Evolutionary conservation across 495 filamentous ascomycete species (phyloP).

Genomic region (Friedmanniomyces simplex): DNA sequence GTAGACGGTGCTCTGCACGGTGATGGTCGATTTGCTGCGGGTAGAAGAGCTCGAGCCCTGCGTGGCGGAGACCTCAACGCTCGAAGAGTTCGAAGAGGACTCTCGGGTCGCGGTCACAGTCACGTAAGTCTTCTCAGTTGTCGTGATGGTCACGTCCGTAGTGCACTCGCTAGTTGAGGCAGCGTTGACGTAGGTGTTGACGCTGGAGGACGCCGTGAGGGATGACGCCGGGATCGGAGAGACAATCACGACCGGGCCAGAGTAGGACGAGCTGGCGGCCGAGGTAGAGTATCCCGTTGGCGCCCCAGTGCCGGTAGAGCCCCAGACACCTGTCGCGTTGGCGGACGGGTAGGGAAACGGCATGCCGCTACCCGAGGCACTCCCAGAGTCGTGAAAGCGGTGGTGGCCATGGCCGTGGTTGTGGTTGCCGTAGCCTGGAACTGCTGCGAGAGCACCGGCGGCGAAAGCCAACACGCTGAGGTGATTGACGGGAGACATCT

Average conservation of each 20-base stretch:
- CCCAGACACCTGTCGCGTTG: constrained; percentile 15
- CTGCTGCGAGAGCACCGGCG: constrained; percentile 10
- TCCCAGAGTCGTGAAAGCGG: constrained; percentile 14
- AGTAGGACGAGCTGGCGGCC: not conserved
- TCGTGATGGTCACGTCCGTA: not conserved
- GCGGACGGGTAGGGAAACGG: constrained; percentile 16
- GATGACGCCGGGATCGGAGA: not conserved
- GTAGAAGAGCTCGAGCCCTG: not conserved
- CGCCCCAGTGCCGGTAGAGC: constrained; percentile 14
- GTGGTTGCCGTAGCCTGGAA: constrained; percentile 1
- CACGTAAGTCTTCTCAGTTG: constrained; percentile 6
- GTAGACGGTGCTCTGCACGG: constrained; percentile 6
- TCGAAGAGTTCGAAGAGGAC: not conserved
- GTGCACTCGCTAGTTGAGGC: not conserved
- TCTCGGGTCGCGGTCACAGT: constrained; percentile 9
- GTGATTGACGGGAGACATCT: constrained; percentile 18
- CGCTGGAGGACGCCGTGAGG: not conserved
- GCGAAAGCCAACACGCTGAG: constrained; percentile 17
- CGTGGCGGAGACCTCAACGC: not conserved
- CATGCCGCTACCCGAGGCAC: constrained; percentile 8
- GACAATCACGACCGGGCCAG: not conserved
- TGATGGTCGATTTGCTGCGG: not conserved
- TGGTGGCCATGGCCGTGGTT: constrained; percentile 7
- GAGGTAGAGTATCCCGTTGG: not conserved
- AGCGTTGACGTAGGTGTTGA: not conserved